Base-by-base conservation (phyloP, 2,329 filamentous ascomycete species). In the Exophiala viscosa region DNA sequence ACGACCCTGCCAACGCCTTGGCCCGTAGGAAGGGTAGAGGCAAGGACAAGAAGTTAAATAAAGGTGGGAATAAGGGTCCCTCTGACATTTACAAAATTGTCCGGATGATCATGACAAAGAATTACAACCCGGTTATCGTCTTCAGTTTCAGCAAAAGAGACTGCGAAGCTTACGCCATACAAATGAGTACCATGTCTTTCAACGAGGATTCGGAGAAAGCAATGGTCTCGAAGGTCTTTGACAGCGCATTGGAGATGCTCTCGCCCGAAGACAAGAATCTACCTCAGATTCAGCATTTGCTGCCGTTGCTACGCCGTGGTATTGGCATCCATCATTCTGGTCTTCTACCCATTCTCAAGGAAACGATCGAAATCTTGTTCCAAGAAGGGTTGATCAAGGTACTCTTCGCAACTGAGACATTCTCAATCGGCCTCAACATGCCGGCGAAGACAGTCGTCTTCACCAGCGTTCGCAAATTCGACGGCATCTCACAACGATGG, bases 121-220 rank as follows among this genome's bases (percentile, higher is more conserved):
- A 88, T 67, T 95, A 93, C 73, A 96, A 99, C 66, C 93, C 93
- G 0, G 93, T 97, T 64, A 99, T 99, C 67, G 90, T 99, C 35
- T 99, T 99, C 81, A 97, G 92, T 72, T 99, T 99, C 76, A 96
- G 91, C 79, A 99, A 99, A 76, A 82, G 92, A 60, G 92, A 97
- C 65, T 96, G 92, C 68, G 93, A 99, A 73, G 84, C 85, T 58
- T 85, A 93, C 70, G 93, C 93, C 1, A 76, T 99, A 42, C 83
- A 90, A 62, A 91, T 96, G 74, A 92, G 85, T 47, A 82, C 83
- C 55, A 81, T 97, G 66, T 85, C 88, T 42, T 96, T 99, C 80
- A 99, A 99, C 73, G 90, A 96, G 60, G 90, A 96, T 17, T 91
- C 89, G 0, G 93, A 99, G 71, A 95, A 96, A 70, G 84, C 84